These are phyloP conservation scores for Arabidopsis thaliana DNA, from an alignment of 345 rosid species.

Conservation along the genomic window DNA sequence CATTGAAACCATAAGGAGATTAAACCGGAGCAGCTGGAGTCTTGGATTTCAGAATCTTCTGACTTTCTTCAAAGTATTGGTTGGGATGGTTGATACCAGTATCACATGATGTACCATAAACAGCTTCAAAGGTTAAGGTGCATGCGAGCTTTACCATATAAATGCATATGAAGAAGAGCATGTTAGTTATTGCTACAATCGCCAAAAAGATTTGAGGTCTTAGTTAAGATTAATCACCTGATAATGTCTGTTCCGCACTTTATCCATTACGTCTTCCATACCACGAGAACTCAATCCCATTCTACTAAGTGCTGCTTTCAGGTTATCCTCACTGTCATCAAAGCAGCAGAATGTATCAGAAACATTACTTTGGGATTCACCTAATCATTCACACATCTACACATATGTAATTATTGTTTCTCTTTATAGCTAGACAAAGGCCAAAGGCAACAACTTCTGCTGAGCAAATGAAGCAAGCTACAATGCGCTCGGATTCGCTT, in stretches of 20 bases:
- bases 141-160: conserved; percentile 74
- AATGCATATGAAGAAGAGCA: conserved; percentile 7
- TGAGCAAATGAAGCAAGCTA: conserved; percentile 3
- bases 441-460: background rate
- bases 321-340: conserved; percentile 73
- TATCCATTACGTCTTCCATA: conserved; percentile 74
- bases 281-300: conserved; percentile 77
- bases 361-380: conserved; percentile 1
- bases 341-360: conserved; percentile 13
- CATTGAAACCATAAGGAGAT: conserved; percentile 11
- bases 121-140: conserved; percentile 85
- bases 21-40: conserved; percentile 45
- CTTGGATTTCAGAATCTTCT: conserved; percentile 68
- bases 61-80: conserved; percentile 86
- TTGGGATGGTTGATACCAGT: conserved; percentile 94
- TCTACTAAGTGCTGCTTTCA: conserved; percentile 80
- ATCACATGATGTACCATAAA: conserved; percentile 71
- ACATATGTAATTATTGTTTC: background rate
- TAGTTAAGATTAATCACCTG: conserved; percentile 58
- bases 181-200: conserved; percentile 15
- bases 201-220: conserved; percentile 12
- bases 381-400: conserved; percentile 7
- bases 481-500: background rate
- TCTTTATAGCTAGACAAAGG: background rate
- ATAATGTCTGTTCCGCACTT: conserved; percentile 79